phyloP scores from a whole-genome alignment of 202 grass and related monocot species.

The Elaeis oleifera region DNA sequence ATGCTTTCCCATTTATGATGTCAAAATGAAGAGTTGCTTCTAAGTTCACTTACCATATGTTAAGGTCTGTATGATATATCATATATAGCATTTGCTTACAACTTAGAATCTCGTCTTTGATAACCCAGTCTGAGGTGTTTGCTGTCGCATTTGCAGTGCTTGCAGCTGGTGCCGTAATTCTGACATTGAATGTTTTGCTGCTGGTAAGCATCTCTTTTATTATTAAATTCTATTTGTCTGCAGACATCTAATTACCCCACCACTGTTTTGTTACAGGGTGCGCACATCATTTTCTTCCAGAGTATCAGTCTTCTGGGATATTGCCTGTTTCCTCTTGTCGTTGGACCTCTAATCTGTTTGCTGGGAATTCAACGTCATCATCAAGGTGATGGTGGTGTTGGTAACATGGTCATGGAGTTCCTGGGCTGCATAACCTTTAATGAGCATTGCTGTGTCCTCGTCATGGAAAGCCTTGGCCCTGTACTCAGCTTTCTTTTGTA shows the following conservation, averaged over 20 bases:
- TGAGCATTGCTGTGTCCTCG: conserved; percentile 92
- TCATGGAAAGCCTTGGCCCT: conserved; percentile 84
- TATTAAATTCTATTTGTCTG: background rate
- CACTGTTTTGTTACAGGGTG: conserved; percentile 40
- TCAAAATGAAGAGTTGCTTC: too few relatives aligned
- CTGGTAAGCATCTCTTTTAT: conserved; percentile 42
- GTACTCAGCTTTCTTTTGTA: conserved; percentile 91
- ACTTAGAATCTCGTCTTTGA: conserved; percentile 11
- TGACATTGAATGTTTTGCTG: conserved; percentile 92
- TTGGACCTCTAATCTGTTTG: conserved; percentile 83
- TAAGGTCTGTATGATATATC: too few relatives aligned
- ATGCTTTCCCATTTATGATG: too few relatives aligned
- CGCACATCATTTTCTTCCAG: conserved; percentile 99
- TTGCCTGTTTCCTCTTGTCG: conserved; percentile 81
- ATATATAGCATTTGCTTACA: too few relatives aligned
- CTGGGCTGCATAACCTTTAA: conserved; percentile 97
- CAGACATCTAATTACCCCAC: background rate
- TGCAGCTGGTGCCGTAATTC: conserved; percentile 86
- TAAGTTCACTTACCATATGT: too few relatives aligned
- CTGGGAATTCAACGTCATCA: conserved; percentile 66
- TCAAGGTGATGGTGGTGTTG: conserved; percentile 72
- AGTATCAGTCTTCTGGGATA: conserved; percentile 94
- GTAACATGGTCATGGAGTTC: conserved; percentile 83
- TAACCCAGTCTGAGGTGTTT: conserved; percentile 92
- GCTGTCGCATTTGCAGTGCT: conserved; percentile 91